phyloP scores from a whole-genome alignment of 176 grass and related monocot genomes.

The Phoenix roebelenii region DNA sequence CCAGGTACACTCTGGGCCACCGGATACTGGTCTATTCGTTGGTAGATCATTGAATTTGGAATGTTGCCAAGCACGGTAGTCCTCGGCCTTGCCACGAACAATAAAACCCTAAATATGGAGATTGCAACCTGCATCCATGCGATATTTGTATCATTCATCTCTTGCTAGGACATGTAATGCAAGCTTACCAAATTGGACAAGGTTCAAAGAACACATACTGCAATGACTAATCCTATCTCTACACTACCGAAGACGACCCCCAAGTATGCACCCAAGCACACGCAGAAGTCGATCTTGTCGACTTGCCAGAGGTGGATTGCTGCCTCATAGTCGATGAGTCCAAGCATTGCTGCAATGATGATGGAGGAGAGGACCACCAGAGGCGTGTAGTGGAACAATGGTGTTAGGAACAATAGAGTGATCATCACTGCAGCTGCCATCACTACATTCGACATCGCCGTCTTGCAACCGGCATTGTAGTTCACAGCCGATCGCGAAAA shows the following conservation, averaged over 20 bases:
- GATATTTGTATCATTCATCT: too few relatives aligned
- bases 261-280: conserved; percentile 69
- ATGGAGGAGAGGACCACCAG: conserved; percentile 89
- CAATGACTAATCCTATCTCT: conserved; percentile 62
- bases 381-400: conserved; percentile 92
- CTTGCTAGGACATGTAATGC: too few relatives aligned
- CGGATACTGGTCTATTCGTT: conserved; percentile 3
- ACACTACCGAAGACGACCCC: conserved; percentile 90
- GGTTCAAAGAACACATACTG: conserved; percentile 9
- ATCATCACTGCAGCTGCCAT: conserved; percentile 56
- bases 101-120: conserved; percentile 49
- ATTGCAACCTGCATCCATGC: too few relatives aligned
- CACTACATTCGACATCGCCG: conserved; percentile 4
- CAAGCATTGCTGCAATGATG: conserved; percentile 85
- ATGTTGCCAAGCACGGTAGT: conserved; percentile 73
- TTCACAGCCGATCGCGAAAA: conserved; percentile 1
- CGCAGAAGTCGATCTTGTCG: conserved; percentile 96
- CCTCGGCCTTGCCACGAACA: conserved; percentile 66
- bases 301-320: conserved; percentile 76
- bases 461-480: conserved; percentile 9
- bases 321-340: conserved; percentile 77
- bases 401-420: conserved; percentile 76
- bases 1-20: conserved; percentile 4
- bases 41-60: background rate
- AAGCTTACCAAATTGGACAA: too few relatives aligned